Percentiles rank a stretch among this genome's conserved stretches.
Conservation (phyloP, 768 basidiomycete genomes). For the Phallus indusiatus region DNA sequence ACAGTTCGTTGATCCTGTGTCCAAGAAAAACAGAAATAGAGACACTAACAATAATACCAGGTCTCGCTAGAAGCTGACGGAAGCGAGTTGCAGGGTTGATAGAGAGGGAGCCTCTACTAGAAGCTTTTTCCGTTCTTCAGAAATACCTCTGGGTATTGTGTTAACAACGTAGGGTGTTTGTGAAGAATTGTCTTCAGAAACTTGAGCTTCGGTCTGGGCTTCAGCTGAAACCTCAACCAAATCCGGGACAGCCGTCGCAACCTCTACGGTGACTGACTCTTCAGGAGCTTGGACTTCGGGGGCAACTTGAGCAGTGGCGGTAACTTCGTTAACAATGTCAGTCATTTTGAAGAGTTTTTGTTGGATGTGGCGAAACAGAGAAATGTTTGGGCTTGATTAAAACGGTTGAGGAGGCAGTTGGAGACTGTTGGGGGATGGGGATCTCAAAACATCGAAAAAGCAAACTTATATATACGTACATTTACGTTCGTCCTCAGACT, state of each 20-base stretch:
- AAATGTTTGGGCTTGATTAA: not conserved
- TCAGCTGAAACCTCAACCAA: not conserved
- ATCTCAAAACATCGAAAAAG: not conserved
- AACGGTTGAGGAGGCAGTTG: not conserved
- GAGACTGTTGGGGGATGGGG: not conserved
- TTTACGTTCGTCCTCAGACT: not conserved
- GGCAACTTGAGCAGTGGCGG: not conserved
- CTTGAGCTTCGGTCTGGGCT: not conserved
- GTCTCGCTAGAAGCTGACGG: conserved; percentile 52
- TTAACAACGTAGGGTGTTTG: not conserved
- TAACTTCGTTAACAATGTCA: not conserved
- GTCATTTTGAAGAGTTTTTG: not conserved
- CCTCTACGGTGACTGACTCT: not conserved
- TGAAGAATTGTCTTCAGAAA: not conserved
- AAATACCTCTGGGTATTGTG: not conserved
- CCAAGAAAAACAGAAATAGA: not conserved
- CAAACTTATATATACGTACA: not conserved
- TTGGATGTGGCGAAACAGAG: not conserved
- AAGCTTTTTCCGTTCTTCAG: not conserved
- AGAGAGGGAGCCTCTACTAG: conserved; percentile 34
- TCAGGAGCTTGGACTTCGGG: not conserved
- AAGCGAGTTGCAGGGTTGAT: conserved; percentile 61
- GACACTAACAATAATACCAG: conserved; percentile 60
- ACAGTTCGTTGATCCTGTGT: not conserved
- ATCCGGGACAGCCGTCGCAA: not conserved